A percentile compares a stretch with the other conserved stretches of the same genome.
Conservation (phyloP, 495 filamentous ascomycete species). For the Podospora didyma region DNA sequence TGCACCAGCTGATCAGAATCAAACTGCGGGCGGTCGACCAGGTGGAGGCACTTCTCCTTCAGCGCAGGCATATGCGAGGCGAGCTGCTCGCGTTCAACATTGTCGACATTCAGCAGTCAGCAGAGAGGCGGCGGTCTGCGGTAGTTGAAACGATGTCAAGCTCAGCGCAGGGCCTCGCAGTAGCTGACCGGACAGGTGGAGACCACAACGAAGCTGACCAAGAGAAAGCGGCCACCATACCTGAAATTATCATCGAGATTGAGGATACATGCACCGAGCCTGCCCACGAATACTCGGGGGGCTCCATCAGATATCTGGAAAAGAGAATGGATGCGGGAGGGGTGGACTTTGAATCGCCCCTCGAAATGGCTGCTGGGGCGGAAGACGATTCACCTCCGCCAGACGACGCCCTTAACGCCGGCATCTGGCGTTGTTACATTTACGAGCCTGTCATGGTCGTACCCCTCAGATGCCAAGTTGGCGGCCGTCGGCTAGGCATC, state of each 20-base stretch:
- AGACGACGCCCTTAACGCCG: not conserved
- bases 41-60: not conserved
- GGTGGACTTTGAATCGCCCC: not conserved
- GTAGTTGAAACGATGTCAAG: not conserved
- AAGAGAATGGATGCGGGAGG: not conserved
- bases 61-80: not conserved
- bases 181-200: too few relatives aligned
- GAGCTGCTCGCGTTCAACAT: not conserved
- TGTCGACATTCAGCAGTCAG: not conserved
- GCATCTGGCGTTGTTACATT: not conserved
- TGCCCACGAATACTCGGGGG: too few relatives aligned
- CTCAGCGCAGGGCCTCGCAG: too few relatives aligned
- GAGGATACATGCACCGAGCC: too few relatives aligned
- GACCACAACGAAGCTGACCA: too few relatives aligned
- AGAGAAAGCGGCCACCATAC: too few relatives aligned
- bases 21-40: not conserved
- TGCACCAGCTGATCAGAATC: not conserved
- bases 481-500: not conserved
- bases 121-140: not conserved
- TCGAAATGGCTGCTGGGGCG: too few relatives aligned
- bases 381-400: too few relatives aligned
- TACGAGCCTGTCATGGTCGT: slow-evolving; percentile 1
- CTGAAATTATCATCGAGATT: too few relatives aligned
- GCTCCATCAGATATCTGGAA: not conserved
- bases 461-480: not conserved